These are phyloP conservation scores for Thalassiosira mediterranea DNA, from an alignment of 352 stramenopile genomes.

Conservation along the genomic window DNA sequence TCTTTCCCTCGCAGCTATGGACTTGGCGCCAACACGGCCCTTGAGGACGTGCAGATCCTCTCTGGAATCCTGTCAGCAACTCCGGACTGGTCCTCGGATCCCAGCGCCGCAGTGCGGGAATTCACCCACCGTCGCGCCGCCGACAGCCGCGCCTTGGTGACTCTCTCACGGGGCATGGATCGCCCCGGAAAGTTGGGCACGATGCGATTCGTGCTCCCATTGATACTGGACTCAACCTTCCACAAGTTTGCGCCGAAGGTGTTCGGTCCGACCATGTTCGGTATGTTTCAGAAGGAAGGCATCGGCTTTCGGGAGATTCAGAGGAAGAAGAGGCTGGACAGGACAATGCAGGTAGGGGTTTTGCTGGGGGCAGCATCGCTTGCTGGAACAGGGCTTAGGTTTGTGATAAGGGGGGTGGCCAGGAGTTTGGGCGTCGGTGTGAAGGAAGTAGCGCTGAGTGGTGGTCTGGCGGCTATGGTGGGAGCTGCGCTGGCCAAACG, in stretches of 20 bases:
- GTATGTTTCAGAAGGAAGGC: conserved; percentile 83
- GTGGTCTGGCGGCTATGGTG: no score
- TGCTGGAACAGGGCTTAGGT: conserved; percentile 2
- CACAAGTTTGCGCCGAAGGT: conserved; percentile 77
- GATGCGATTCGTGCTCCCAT: conserved; percentile 83
- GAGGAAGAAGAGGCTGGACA: conserved; percentile 79
- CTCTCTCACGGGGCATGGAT: conserved; percentile 80
- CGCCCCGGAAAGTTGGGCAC: conserved; percentile 69
- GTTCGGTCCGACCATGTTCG: conserved; percentile 85
- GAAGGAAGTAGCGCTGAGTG: no score
- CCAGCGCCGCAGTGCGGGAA: conserved; percentile 47
- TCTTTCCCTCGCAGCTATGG: conserved; percentile 69
- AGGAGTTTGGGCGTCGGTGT: conserved; percentile 32
- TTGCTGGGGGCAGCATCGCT: conserved; percentile 35
- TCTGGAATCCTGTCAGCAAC: conserved; percentile 45
- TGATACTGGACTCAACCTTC: conserved; percentile 87
- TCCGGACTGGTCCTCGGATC: conserved; percentile 59
- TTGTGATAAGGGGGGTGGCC: conserved; percentile 45
- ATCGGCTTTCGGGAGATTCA: conserved; percentile 75
- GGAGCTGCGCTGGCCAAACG: no score
- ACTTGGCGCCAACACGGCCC: conserved; percentile 83
- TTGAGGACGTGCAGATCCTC: conserved; percentile 80
- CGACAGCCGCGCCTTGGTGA: conserved; percentile 81
- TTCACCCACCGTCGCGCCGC: conserved; percentile 70
- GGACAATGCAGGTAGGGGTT: conserved; percentile 68